Evolutionary conservation across 306 rosid species (phyloP).

Genomic region (Pterocarpus macrocarpus): DNA sequence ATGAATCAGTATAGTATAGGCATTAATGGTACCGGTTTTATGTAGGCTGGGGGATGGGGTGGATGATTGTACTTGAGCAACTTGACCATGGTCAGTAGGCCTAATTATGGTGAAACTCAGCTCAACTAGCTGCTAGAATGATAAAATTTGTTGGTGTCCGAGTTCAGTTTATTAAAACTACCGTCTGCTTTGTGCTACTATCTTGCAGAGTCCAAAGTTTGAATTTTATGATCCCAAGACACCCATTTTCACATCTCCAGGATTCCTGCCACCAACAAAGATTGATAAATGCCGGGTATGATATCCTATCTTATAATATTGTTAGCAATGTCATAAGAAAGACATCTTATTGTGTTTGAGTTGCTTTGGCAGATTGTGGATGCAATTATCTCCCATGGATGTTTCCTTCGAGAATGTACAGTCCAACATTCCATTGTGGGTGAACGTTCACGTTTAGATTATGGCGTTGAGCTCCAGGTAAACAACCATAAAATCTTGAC

Average conservation of each 20-base stretch:
- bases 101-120: neutral
- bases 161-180: constrained; percentile 43
- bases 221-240: constrained; percentile 89
- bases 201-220: constrained; percentile 73
- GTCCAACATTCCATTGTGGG: constrained; percentile 86
- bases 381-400: constrained; percentile 96
- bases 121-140: neutral
- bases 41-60: neutral
- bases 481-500: constrained; percentile 26
- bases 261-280: constrained; percentile 94
- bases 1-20: neutral
- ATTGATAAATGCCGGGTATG: constrained; percentile 80
- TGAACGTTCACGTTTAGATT: constrained; percentile 87
- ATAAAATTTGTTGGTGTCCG: constrained; percentile 16
- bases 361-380: constrained; percentile 71
- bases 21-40: neutral
- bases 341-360: constrained; percentile 50
- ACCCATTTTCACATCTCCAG: constrained; percentile 91
- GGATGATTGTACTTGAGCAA: neutral
- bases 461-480: constrained; percentile 84
- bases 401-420: constrained; percentile 83
- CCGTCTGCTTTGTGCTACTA: constrained; percentile 30
- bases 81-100: neutral
- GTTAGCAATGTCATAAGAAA: constrained; percentile 26
- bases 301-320: constrained; percentile 6